These are phyloP conservation scores for Rhynchosporium graminicola DNA, from an alignment of 2,329 filamentous ascomycete species.

Conservation along the genomic window DNA sequence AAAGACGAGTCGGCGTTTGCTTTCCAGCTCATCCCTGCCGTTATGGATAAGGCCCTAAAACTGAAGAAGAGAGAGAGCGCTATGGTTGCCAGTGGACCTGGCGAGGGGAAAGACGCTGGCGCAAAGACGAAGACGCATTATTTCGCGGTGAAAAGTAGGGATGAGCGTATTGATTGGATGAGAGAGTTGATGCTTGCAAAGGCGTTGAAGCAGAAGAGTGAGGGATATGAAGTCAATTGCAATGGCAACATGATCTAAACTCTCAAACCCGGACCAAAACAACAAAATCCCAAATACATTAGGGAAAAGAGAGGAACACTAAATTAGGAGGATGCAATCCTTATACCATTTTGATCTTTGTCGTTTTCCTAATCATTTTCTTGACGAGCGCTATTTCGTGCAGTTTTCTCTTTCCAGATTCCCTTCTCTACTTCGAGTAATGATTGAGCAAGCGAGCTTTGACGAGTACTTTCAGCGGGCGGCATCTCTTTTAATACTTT, in stretches of 20 bases:
- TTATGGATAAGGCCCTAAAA: slow-evolving; percentile 48
- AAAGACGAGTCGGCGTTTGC: slow-evolving; percentile 68
- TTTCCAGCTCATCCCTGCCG: slow-evolving; percentile 77
- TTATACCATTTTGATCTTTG: slow-evolving; percentile 16
- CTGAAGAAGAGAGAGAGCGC: slow-evolving; percentile 48
- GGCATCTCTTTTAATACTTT: slow-evolving; percentile 20
- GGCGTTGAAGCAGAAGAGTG: slow-evolving; percentile 79
- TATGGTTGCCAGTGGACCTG: slow-evolving; percentile 22
- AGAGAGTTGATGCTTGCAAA: slow-evolving; percentile 89
- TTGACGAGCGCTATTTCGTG: slow-evolving; percentile 23
- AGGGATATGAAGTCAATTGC: slow-evolving; percentile 79
- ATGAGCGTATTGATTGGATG: slow-evolving; percentile 98
- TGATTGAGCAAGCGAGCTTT: slow-evolving; percentile 11
- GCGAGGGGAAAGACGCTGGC: slow-evolving; percentile 50
- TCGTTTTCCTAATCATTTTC: slow-evolving; percentile 19
- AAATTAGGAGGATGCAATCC: slow-evolving; percentile 16
- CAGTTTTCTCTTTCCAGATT: slow-evolving; percentile 7
- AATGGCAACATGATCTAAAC: slow-evolving; percentile 73
- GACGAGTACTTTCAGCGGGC: slow-evolving; percentile 22
- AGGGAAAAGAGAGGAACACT: slow-evolving; percentile 11
- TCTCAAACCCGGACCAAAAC: not conserved
- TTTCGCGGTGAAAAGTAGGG: slow-evolving; percentile 83
- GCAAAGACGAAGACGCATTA: slow-evolving; percentile 83
- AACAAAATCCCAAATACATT: not conserved
- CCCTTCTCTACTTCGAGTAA: slow-evolving; percentile 18